Evolutionary conservation across 1,284 basidiomycete species (phyloP).

Genomic region (Ustilago esculenta): DNA sequence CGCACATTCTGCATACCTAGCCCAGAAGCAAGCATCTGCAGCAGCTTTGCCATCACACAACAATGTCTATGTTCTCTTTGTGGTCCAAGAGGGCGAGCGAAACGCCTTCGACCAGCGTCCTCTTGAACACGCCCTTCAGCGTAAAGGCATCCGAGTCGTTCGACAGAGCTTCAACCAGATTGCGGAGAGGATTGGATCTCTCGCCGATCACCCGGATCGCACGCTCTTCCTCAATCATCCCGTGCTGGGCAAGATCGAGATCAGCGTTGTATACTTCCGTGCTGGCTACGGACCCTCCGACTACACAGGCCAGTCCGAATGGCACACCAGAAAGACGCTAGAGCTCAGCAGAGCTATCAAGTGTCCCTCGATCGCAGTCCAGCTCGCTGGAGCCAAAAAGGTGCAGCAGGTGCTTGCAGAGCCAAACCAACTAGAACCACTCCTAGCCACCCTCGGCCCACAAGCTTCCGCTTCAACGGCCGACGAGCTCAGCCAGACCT

Average conservation of each 20-base stretch:
- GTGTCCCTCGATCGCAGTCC: conserved; percentile 88
- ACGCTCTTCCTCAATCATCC: conserved; percentile 19
- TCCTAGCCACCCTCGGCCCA: conserved; percentile 65
- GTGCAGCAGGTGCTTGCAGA: conserved; percentile 88
- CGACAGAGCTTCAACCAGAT: conserved; percentile 55
- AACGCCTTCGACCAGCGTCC: conserved; percentile 94
- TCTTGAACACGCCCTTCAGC: conserved; percentile 85
- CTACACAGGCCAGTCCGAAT: conserved; percentile 75
- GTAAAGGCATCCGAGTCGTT: conserved; percentile 65
- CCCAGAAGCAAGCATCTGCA: conserved; percentile 16
- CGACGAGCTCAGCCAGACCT: conserved; percentile 29
- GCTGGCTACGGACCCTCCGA: conserved; percentile 87
- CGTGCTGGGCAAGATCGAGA: conserved; percentile 70
- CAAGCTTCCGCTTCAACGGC: conserved; percentile 3
- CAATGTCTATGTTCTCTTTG: conserved; percentile 76
- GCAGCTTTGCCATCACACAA: neutral
- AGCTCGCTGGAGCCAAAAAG: conserved; percentile 94
- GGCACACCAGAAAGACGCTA: conserved; percentile 78
- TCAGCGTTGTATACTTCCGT: conserved; percentile 87
- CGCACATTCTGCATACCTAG: conserved; percentile 80
- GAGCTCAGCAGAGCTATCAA: conserved; percentile 88
- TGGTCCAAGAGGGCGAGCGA: conserved; percentile 87
- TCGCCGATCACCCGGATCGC: conserved; percentile 3
- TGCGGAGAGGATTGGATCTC: conserved; percentile 5
- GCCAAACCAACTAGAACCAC: conserved; percentile 78